Conservation (phyloP, 2,329 filamentous ascomycete species). For the Fusarium odoratissimum region DNA sequence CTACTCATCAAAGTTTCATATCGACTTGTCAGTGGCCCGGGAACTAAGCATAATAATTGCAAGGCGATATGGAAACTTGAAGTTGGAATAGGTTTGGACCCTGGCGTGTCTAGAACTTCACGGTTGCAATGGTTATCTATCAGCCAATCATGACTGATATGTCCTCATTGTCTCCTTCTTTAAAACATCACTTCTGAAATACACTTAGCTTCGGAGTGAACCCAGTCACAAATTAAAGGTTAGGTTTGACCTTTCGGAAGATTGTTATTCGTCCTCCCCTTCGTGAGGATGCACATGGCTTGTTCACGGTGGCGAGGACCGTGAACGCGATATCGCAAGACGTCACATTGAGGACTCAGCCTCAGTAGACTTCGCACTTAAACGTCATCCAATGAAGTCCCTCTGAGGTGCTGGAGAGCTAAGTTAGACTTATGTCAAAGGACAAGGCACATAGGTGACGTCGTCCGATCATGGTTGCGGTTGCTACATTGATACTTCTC, state of each 20-base stretch:
- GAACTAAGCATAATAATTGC: too few species aligned
- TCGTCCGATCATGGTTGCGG: too few species aligned
- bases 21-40: too few species aligned
- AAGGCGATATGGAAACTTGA: too few species aligned
- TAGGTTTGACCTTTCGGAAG: not conserved
- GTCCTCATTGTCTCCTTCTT: rapidly evolving
- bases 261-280: not conserved
- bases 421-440: rapidly evolving
- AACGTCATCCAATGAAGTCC: rapidly evolving
- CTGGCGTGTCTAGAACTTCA: not conserved
- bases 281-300: not conserved
- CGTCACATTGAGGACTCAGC: too few species aligned
- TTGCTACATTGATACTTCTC: too few species aligned
- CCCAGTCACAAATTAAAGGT: not conserved
- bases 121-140: not conserved
- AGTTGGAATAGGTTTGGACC: not conserved
- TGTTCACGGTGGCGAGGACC: not conserved
- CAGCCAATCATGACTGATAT: not conserved
- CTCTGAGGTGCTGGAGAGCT: too few species aligned
- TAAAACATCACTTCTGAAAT: not conserved
- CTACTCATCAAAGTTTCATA: too few species aligned
- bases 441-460: too few species aligned
- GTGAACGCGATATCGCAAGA: not conserved
- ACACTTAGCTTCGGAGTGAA: not conserved
- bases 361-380: rapidly evolving